Conservation (phyloP, 441 rosid species). For the Omphalea diandra region DNA sequence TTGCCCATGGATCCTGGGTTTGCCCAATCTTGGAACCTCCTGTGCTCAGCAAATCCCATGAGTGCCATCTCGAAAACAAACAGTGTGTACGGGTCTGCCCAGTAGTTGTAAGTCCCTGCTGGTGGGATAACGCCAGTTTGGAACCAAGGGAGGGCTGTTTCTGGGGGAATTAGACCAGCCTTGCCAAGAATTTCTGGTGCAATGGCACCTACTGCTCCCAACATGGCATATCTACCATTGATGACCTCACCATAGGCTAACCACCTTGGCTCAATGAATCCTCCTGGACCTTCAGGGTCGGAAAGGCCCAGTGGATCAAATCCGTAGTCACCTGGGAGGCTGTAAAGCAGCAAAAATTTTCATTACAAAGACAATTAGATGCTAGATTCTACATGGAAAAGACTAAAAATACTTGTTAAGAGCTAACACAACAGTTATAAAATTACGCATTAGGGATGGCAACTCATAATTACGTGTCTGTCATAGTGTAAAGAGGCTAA, state of each 20-base stretch:
- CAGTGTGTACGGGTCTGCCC: constrained; percentile 87
- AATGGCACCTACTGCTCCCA: constrained; percentile 76
- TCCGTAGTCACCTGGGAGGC: constrained; percentile 94
- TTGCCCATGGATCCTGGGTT: constrained; percentile 89
- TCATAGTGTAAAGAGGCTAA: no score
- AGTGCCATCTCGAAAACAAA: constrained; percentile 88
- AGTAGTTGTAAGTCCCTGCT: constrained; percentile 87
- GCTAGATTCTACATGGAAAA: not conserved
- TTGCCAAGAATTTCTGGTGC: constrained; percentile 89
- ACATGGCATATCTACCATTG: constrained; percentile 85
- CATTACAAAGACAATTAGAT: not conserved
- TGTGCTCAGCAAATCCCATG: constrained; percentile 96
- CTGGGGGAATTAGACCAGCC: constrained; percentile 70
- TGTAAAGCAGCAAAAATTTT: constrained; percentile 19
- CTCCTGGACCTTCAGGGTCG: constrained; percentile 94
- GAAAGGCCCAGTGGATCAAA: constrained; percentile 98
- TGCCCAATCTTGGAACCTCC: constrained; percentile 88
- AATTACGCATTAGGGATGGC: no score
- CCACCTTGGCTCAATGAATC: constrained; percentile 95
- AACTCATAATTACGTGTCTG: no score
- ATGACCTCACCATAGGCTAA: constrained; percentile 86
- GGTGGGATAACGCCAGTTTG: constrained; percentile 91
- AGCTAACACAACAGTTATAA: no score
- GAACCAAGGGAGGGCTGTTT: constrained; percentile 96
- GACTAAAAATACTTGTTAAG: not conserved